Percentiles rank a stretch among this genome's conserved stretches.
Evolutionary conservation across 495 filamentous ascomycete species (phyloP).

Genomic region (Penicillium maclennaniae): DNA sequence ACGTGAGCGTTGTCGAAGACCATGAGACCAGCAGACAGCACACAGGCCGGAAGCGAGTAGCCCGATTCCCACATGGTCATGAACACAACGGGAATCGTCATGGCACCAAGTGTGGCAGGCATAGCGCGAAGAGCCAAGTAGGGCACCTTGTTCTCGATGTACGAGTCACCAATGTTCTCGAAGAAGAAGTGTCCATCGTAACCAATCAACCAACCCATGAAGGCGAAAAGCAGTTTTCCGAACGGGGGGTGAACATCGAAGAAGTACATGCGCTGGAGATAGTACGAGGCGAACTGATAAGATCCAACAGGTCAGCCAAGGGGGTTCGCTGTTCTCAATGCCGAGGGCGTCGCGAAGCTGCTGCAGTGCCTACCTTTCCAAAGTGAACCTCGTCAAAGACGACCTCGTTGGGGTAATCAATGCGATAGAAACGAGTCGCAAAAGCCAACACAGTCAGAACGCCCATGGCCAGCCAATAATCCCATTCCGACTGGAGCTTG

Average conservation of each 20-base stretch:
- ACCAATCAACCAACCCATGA: slow-evolving; percentile 92
- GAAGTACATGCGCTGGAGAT: slow-evolving; percentile 97
- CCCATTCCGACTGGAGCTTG: slow-evolving; percentile 58
- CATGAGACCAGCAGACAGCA: slow-evolving; percentile 79
- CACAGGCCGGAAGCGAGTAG: slow-evolving; percentile 88
- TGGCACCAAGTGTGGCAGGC: slow-evolving; percentile 84
- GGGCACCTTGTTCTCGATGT: slow-evolving; percentile 93
- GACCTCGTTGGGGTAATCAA: slow-evolving; percentile 90
- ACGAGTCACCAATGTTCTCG: slow-evolving; percentile 98
- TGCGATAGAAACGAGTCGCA: slow-evolving; percentile 88
- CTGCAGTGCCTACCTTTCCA: slow-evolving; percentile 71
- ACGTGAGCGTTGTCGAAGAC: slow-evolving; percentile 98
- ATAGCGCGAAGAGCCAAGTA: slow-evolving; percentile 94
- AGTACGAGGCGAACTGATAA: slow-evolving; percentile 86
- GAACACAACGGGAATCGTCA: slow-evolving; percentile 92
- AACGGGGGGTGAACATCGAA: slow-evolving; percentile 99
- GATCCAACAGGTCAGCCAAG: slow-evolving; percentile 15
- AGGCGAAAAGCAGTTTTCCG: slow-evolving; percentile 65
- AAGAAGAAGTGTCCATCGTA: slow-evolving; percentile 98
- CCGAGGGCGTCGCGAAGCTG: not conserved
- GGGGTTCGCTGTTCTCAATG: slow-evolving; percentile 6
- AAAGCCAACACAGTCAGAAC: slow-evolving; percentile 83
- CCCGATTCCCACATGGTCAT: slow-evolving; percentile 99
- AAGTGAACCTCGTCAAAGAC: slow-evolving; percentile 99
- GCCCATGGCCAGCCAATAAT: slow-evolving; percentile 76